phyloP scores from a whole-genome alignment of 805 yeast genomes.

The Saccharomycopsis sp. region DNA sequence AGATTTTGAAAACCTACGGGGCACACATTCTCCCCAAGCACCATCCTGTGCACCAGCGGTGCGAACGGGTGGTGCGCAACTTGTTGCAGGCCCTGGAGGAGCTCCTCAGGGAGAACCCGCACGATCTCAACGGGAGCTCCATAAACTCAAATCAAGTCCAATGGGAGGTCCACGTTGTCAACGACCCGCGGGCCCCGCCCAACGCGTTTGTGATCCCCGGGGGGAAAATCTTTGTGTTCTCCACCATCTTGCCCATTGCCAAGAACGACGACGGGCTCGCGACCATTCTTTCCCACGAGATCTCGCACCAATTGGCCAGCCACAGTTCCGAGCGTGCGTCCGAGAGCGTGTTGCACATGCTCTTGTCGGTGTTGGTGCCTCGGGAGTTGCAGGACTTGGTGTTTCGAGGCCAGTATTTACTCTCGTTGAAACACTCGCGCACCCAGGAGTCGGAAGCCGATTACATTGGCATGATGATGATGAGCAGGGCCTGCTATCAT shows the following conservation, averaged over 20 bases:
- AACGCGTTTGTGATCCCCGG: constrained; percentile 96
- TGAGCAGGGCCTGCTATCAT: constrained; percentile 84
- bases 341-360: constrained; percentile 59
- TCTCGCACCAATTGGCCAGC: constrained; percentile 89
- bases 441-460: constrained; percentile 97
- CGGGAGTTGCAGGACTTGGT: constrained; percentile 39
- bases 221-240: constrained; percentile 88
- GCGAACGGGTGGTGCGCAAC: constrained; percentile 53
- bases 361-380: constrained; percentile 39
- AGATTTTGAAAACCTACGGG: constrained; percentile 47
- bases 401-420: constrained; percentile 1
- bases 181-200: constrained; percentile 68
- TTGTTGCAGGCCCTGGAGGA: constrained; percentile 51
- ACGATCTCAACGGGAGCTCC: too few relatives aligned
- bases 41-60: constrained; percentile 51
- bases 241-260: constrained; percentile 70
- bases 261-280: constrained; percentile 84
- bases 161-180: constrained; percentile 79
- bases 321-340: constrained; percentile 83
- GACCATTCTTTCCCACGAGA: constrained; percentile 89
- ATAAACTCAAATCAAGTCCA: constrained; percentile 33
- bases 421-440: constrained; percentile 37
- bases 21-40: constrained; percentile 46
- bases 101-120: too few relatives aligned
- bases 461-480: constrained; percentile 82